Base-by-base conservation (phyloP, 805 yeast genomes). In the Lipomyces starkeyi region DNA sequence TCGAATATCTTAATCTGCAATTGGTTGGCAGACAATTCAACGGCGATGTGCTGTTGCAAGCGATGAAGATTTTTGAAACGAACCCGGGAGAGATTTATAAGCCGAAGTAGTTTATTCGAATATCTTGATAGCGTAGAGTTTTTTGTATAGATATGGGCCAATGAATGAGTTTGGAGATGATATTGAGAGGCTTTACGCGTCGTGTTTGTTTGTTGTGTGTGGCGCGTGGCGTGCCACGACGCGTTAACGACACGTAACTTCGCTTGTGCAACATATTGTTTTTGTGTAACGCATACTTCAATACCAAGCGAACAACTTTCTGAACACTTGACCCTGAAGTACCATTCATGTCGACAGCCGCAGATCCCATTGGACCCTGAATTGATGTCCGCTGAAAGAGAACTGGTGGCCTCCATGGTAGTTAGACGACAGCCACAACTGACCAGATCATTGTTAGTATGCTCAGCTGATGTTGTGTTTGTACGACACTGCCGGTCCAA, bases 11-110 rank as follows among this genome's bases (percentile, higher is more conserved):
- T 8, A 63, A 74, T 43, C 68, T 73, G 54, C 75, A 73, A 62
- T 49, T 73, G 4, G 75, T 73, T 2, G 75, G 64, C 22, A 64
- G 66, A 13, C 61, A 75, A 17, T 73, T 69, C 73, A 84, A 71
- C 60, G 75, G 73, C 47, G 75, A 73, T n/a, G 66, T 67, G 47
- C 64, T 72, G 17, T 88, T 75, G 90, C 70, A 66, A 53, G 73
- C 71, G 40, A 67, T 70, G 69, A 62, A 70, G 65, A 59, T 63
- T 17, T 52, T 70, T 25, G 73, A 69, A 62, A 61, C 43, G 69
- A 67, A 17, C 71, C 70, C 8, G 69, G 73, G 6, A 54, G 64
- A 7, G 65, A 64, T 29, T 64, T 66, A 32, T 68, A 62, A 59
- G 22, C 9, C 8, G 49, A 43, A 43, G 13, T 43, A 17, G 8